These are phyloP conservation scores for Narthecium ossifragum DNA, from an alignment of 106 monocot species.

Conservation along the genomic window DNA sequence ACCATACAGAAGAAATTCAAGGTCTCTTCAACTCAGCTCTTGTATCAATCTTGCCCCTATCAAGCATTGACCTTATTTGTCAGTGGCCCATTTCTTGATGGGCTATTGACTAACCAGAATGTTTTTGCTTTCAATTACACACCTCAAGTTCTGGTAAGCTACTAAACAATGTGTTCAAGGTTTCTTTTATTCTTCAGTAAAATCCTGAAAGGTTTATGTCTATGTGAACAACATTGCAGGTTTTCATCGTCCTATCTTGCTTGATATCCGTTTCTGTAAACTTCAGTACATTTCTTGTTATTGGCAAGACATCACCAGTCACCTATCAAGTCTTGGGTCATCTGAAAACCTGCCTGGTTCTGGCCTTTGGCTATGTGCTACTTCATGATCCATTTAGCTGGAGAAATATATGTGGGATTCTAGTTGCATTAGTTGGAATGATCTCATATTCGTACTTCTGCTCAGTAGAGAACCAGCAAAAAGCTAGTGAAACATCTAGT, in stretches of 20 bases:
- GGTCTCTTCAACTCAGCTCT: constrained; percentile 90
- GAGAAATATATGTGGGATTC: constrained; percentile 77
- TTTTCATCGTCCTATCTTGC: constrained; percentile 80
- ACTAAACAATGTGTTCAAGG: too few relatives aligned
- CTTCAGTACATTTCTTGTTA: constrained; percentile 94
- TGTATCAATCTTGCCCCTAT: constrained; percentile 95
- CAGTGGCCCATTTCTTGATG: constrained; percentile 90
- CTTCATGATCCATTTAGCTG: constrained; percentile 91
- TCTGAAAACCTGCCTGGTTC: constrained; percentile 87
- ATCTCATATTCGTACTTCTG: constrained; percentile 77
- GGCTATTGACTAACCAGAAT: constrained; percentile 68
- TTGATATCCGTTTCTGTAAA: constrained; percentile 88
- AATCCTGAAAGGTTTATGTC: not conserved
- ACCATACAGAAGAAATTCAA: constrained; percentile 98
- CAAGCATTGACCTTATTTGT: constrained; percentile 81
- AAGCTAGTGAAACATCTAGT: constrained; percentile 46
- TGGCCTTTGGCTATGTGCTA: constrained; percentile 81
- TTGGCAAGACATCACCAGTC: constrained; percentile 91
- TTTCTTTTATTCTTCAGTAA: too few relatives aligned
- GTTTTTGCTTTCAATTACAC: constrained; percentile 88
- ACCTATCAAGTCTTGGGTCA: constrained; percentile 95
- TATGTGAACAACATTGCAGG: constrained; percentile 30
- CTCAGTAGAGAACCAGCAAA: constrained; percentile 62
- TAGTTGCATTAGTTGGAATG: constrained; percentile 80
- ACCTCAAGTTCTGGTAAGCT: constrained; percentile 71